Evolutionary conservation across 2,329 filamentous ascomycete species (phyloP).

Genomic region (Colletotrichum aenigma): DNA sequence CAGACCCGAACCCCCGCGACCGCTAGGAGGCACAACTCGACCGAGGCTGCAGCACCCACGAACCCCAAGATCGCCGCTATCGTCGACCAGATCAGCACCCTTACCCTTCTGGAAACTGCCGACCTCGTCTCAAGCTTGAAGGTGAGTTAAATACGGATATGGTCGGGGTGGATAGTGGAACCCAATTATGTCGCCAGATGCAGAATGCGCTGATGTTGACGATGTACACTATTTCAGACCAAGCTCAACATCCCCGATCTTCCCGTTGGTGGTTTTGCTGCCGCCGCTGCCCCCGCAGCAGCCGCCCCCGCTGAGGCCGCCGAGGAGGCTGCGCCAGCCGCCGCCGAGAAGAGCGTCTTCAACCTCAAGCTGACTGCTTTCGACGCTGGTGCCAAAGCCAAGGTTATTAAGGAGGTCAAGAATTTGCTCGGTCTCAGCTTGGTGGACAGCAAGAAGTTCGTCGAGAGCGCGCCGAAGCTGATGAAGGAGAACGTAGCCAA

Average conservation of each 20-base stretch:
- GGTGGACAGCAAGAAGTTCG: constrained; percentile 99
- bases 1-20: constrained; percentile 52
- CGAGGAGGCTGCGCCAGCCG: constrained; percentile 85
- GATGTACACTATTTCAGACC: constrained; percentile 56
- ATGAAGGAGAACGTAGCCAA: constrained; percentile 99
- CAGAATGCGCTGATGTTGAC: constrained; percentile 9
- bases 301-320: constrained; percentile 76
- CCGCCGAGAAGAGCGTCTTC: constrained; percentile 97
- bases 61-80: constrained; percentile 95
- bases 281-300: constrained; percentile 55
- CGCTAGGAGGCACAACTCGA: constrained; percentile 85
- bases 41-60: constrained; percentile 65
- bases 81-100: constrained; percentile 97
- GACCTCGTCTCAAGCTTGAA: constrained; percentile 95
- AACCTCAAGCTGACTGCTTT: constrained; percentile 92
- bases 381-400: constrained; percentile 89
- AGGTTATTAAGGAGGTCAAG: constrained; percentile 99
- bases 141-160: constrained; percentile 55
- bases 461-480: constrained; percentile 95
- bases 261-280: constrained; percentile 89
- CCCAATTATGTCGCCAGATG: background rate
- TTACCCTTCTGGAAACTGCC: constrained; percentile 96
- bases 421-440: constrained; percentile 90
- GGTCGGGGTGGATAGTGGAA: background rate
- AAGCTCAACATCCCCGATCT: constrained; percentile 98